Percentiles rank a stretch among this genome's conserved stretches.
Evolutionary conservation across 176 grass and related monocot genomes (phyloP).

Genomic region (Leersia perrieri): DNA sequence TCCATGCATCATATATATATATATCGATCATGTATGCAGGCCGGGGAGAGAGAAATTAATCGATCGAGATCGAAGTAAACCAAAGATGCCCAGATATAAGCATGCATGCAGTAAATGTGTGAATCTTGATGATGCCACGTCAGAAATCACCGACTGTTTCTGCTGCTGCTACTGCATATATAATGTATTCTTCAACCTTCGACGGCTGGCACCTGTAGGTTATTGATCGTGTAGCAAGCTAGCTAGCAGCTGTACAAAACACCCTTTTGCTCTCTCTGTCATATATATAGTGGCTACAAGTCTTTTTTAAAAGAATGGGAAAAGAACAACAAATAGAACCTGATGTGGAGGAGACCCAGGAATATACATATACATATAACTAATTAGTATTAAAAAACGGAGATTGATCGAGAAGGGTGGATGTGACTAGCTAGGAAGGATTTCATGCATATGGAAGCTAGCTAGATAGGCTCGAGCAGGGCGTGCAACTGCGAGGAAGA

Average conservation of each 20-base stretch:
- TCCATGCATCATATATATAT: neutral
- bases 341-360: neutral
- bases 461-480: neutral
- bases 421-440: neutral
- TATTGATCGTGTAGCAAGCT: neutral
- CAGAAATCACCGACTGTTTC: slow-evolving; percentile 68
- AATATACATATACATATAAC: neutral
- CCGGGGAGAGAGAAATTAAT: neutral
- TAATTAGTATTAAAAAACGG: neutral
- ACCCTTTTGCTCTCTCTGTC: neutral
- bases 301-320: neutral
- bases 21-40: neutral
- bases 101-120: slow-evolving; percentile 34
- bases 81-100: neutral
- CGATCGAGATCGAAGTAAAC: neutral
- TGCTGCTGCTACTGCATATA: neutral
- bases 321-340: neutral
- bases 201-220: neutral
- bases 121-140: slow-evolving; percentile 97
- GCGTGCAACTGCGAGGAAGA: neutral
- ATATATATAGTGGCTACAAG: neutral
- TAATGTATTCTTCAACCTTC: neutral
- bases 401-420: neutral
- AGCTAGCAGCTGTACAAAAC: neutral
- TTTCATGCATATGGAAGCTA: neutral